phyloP scores from a whole-genome alignment of 768 basidiomycete genomes.

The Tylopilus sp. region DNA sequence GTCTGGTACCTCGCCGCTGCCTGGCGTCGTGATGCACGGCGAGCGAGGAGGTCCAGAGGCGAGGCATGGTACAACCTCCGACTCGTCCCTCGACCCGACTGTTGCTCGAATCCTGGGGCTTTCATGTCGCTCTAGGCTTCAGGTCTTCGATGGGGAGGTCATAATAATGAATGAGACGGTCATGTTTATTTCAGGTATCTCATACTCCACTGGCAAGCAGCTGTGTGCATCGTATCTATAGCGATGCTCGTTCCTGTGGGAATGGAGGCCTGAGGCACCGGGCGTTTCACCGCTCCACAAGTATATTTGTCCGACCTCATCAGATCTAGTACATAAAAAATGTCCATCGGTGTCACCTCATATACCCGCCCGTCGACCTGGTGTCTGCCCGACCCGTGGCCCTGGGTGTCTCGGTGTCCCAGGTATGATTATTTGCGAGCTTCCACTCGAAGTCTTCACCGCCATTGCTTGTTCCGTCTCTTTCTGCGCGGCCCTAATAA shows the following conservation, averaged over 20 bases:
- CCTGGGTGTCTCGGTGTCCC: constrained; percentile 77
- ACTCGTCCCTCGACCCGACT: constrained; percentile 24
- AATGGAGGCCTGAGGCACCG: not conserved
- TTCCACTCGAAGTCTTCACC: constrained; percentile 49
- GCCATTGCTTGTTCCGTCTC: constrained; percentile 58
- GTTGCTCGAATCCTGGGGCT: constrained; percentile 12
- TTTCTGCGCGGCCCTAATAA: constrained; percentile 55
- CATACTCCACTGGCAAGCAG: not conserved
- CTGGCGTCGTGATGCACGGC: constrained; percentile 44
- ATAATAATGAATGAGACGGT: constrained; percentile 6
- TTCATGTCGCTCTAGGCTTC: constrained; percentile 19
- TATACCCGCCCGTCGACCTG: constrained; percentile 69
- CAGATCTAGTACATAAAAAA: constrained; percentile 7
- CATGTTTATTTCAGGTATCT: not conserved
- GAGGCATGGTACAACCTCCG: constrained; percentile 42
- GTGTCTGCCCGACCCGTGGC: constrained; percentile 68
- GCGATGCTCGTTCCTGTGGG: not conserved
- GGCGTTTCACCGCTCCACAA: not conserved
- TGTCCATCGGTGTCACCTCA: constrained; percentile 25
- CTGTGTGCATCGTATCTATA: constrained; percentile 8
- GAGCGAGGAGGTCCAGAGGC: constrained; percentile 56
- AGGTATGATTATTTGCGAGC: constrained; percentile 70
- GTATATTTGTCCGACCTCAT: constrained; percentile 2
- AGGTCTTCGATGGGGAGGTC: constrained; percentile 2
- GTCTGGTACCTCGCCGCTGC: constrained; percentile 6